Evolutionary conservation across 257 asterid genomes (phyloP).

Genomic region (Solanum pinnatisectum): DNA sequence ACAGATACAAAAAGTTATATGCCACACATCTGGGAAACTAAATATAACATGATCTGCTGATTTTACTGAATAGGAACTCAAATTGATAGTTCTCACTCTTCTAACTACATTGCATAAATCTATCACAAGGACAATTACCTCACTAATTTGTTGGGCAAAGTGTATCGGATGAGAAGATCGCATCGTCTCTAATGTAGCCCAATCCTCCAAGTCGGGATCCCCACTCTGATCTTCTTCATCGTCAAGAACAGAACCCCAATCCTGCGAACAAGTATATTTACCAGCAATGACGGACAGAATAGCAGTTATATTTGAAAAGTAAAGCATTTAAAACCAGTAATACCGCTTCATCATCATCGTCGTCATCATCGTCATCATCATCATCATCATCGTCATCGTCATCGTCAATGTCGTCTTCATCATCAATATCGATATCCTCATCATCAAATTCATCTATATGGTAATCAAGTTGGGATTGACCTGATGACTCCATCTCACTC

Average conservation of each 20-base stretch:
- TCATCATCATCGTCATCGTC: slow-evolving; percentile 36
- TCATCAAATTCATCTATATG: slow-evolving; percentile 62
- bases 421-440: slow-evolving; percentile 59
- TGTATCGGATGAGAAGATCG: slow-evolving; percentile 90
- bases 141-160: slow-evolving; percentile 74
- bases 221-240: slow-evolving; percentile 58
- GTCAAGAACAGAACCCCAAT: slow-evolving; percentile 82
- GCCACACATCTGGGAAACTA: neutral
- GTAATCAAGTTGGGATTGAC: slow-evolving; percentile 58
- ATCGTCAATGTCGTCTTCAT: neutral
- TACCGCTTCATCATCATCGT: slow-evolving; percentile 30
- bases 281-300: slow-evolving; percentile 5
- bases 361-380: slow-evolving; percentile 44
- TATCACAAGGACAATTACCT: slow-evolving; percentile 28
- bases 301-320: neutral
- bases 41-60: neutral
- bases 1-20: neutral
- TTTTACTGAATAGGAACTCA: neutral
- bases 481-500: slow-evolving; percentile 65
- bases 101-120: neutral
- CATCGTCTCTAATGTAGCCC: slow-evolving; percentile 96
- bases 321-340: slow-evolving; percentile 31
- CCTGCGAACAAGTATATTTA: slow-evolving; percentile 38
- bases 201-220: slow-evolving; percentile 81
- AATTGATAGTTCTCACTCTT: neutral